Base-by-base conservation (phyloP, 331 rosid genomes). In the Quercus lobata region DNA sequence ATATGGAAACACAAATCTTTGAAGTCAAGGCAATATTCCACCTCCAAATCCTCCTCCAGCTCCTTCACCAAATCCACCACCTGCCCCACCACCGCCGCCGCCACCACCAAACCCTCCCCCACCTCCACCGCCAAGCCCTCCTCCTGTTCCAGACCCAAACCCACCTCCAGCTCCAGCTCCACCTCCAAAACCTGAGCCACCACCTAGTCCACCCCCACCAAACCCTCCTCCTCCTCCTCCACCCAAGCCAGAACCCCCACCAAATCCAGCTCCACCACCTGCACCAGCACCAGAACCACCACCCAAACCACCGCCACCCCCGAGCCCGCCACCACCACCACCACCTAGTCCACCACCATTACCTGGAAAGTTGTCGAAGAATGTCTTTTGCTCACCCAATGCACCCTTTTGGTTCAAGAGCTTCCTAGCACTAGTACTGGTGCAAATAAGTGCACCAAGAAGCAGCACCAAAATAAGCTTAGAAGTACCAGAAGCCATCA, bases 401-500 rank as follows among this genome's bases (percentile, higher is more conserved):
- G 54, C 76, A 32, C 81, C 77, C 14, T 41, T 57, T 55, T 46
- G 24, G 70, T 57, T 52, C 21, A 53, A 83, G 35, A 90, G 68
- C 73, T 78, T 80, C 76, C 90, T 84, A 30, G 86, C 83, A 57
- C 49, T 60, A 19, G 75, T 52, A 24, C 73, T 54, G 16, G 74
- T 60, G 35, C 78, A 60, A 58, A 77, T 12, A 12, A 73, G 29
- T 76, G 86, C 80, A 73, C 62, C 21, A 55, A 87, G 73, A 75
- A 87, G 71, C 75, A 87, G 60, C 73, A 65, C 81, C 84, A 87
- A 52, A 49, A 84, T 73, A 79, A 90, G 57, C 69, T 75, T 49
- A 1, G 5, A 66, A 75, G 49, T 41, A 9, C 84, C 82, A 24
- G 71, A 63, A 86, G 66, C 69, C 90, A 73, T 85, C 29, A 58